Evolutionary conservation across 805 yeast species (phyloP).

Genomic region (Candida incommunis): DNA sequence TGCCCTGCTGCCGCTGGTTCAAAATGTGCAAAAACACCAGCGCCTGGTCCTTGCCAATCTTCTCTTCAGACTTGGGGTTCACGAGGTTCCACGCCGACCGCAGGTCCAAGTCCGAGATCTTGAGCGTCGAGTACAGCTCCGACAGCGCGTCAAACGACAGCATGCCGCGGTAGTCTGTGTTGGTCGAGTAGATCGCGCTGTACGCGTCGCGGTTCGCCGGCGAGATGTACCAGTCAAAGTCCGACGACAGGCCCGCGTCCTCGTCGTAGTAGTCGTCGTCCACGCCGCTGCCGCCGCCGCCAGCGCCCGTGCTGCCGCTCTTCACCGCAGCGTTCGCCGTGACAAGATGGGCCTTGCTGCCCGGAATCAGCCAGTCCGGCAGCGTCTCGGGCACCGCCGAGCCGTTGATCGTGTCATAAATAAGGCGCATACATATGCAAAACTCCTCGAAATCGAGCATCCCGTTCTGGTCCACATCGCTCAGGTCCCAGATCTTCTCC

Average conservation of each 20-base stretch:
- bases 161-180: slow-evolving; percentile 68
- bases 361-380: slow-evolving; percentile 90
- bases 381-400: slow-evolving; percentile 52
- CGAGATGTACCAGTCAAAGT: slow-evolving; percentile 93
- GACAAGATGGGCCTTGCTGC: slow-evolving; percentile 70
- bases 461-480: slow-evolving; percentile 86
- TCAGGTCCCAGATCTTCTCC: slow-evolving; percentile 73
- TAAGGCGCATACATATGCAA: slow-evolving; percentile 91
- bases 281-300: slow-evolving; percentile 7
- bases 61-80: slow-evolving; percentile 74
- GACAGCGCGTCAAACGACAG: slow-evolving; percentile 59
- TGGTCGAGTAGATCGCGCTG: slow-evolving; percentile 60
- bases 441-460: slow-evolving; percentile 91
- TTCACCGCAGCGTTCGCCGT: slow-evolving; percentile 60
- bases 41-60: slow-evolving; percentile 89
- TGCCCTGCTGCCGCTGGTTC: slow-evolving; percentile 76
- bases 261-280: slow-evolving; percentile 38
- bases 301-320: slow-evolving; percentile 6
- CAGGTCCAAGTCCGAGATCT: slow-evolving; percentile 73
- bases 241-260: slow-evolving; percentile 47
- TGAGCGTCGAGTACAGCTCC: slow-evolving; percentile 55
- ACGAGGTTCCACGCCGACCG: slow-evolving; percentile 91
- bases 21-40: slow-evolving; percentile 79
- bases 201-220: slow-evolving; percentile 73
- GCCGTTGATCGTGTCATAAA: slow-evolving; percentile 82